phyloP scores from a whole-genome alignment of 2,329 filamentous ascomycete genomes.

The Zopfia rhizophila region DNA sequence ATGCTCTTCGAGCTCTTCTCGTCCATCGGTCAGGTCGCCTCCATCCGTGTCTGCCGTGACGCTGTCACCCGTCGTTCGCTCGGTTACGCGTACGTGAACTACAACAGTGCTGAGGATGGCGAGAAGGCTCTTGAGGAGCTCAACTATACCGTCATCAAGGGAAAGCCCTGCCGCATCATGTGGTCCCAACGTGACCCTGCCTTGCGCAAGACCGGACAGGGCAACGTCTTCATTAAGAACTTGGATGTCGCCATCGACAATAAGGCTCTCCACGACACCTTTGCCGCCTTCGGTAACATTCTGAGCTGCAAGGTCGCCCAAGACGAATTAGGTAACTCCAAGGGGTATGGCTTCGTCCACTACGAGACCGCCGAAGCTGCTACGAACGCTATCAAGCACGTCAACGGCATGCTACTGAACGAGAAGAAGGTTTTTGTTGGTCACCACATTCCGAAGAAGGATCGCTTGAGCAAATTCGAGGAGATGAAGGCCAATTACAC shows the following conservation, averaged over 20 bases:
- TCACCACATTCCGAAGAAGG: slow-evolving; percentile 99
- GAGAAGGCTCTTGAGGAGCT: slow-evolving; percentile 99
- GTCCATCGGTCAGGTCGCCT: slow-evolving; percentile 97
- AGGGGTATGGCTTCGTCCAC: slow-evolving; percentile 99
- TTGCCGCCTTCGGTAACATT: slow-evolving; percentile 98
- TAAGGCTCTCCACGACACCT: slow-evolving; percentile 99
- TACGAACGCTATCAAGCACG: slow-evolving; percentile 97
- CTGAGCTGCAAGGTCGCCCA: slow-evolving; percentile 99
- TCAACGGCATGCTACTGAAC: slow-evolving; percentile 99
- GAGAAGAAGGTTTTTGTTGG: slow-evolving; percentile 99
- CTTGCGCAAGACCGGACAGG: slow-evolving; percentile 98
- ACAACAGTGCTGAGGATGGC: slow-evolving; percentile 95
- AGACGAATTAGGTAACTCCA: slow-evolving; percentile 95
- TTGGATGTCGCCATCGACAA: slow-evolving; percentile 98
- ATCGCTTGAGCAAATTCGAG: slow-evolving; percentile 99
- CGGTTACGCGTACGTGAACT: slow-evolving; percentile 99
- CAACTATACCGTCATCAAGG: slow-evolving; percentile 99
- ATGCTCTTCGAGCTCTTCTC: slow-evolving; percentile 99
- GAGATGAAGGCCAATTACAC: slow-evolving; percentile 99
- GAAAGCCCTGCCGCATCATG: slow-evolving; percentile 99
- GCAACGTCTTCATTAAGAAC: slow-evolving; percentile 99
- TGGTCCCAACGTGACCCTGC: slow-evolving; percentile 99
- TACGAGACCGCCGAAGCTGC: slow-evolving; percentile 99
- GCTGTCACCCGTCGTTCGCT: slow-evolving; percentile 98
- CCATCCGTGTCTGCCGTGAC: slow-evolving; percentile 99